Evolutionary conservation across 2,329 filamentous ascomycete genomes (phyloP).

Genomic region (Fusarium sp.): DNA sequence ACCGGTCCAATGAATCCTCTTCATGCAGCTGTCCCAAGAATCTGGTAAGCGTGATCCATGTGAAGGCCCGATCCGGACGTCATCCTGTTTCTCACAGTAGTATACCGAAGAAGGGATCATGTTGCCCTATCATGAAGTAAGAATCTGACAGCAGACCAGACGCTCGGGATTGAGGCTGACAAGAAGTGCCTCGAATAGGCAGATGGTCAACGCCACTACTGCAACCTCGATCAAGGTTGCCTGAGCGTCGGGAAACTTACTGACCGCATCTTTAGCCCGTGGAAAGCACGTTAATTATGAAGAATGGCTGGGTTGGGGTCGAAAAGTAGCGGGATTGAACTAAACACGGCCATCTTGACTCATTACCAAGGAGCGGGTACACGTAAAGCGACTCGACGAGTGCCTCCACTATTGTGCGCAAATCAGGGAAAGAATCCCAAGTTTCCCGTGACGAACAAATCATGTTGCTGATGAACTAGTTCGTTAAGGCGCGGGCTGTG

Average conservation of each 20-base stretch:
- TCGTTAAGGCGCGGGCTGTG: slow-evolving; percentile 21
- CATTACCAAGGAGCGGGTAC: slow-evolving; percentile 25
- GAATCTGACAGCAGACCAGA: slow-evolving; percentile 43
- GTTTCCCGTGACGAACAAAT: slow-evolving; percentile 23
- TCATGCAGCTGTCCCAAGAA: slow-evolving; percentile 11
- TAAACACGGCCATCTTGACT: slow-evolving; percentile 32
- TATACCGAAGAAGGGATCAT: slow-evolving; percentile 14
- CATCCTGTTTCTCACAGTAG: slow-evolving; percentile 33
- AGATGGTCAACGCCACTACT: slow-evolving; percentile 26
- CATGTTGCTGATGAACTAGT: slow-evolving; percentile 22
- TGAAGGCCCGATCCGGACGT: slow-evolving; percentile 34
- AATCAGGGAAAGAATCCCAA: slow-evolving; percentile 27
- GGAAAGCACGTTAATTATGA: slow-evolving; percentile 11
- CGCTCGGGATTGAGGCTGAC: slow-evolving; percentile 37
- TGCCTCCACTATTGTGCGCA: slow-evolving; percentile 17
- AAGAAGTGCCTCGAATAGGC: slow-evolving; percentile 33
- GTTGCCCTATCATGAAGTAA: slow-evolving; percentile 38
- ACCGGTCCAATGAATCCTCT: slow-evolving; percentile 19
- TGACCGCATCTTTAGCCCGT: slow-evolving; percentile 26
- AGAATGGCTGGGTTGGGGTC: slow-evolving; percentile 14
- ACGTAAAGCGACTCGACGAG: slow-evolving; percentile 15
- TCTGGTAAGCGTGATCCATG: slow-evolving; percentile 39
- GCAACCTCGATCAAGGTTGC: slow-evolving; percentile 27
- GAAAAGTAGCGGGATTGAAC: slow-evolving; percentile 28
- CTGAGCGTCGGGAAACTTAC: slow-evolving; percentile 15